A percentile compares a stretch with the other conserved stretches of the same genome.
These are phyloP conservation scores for Scenedesmus sp. DNA, from an alignment of 163 green algal genomes.

Conservation along the genomic window DNA sequence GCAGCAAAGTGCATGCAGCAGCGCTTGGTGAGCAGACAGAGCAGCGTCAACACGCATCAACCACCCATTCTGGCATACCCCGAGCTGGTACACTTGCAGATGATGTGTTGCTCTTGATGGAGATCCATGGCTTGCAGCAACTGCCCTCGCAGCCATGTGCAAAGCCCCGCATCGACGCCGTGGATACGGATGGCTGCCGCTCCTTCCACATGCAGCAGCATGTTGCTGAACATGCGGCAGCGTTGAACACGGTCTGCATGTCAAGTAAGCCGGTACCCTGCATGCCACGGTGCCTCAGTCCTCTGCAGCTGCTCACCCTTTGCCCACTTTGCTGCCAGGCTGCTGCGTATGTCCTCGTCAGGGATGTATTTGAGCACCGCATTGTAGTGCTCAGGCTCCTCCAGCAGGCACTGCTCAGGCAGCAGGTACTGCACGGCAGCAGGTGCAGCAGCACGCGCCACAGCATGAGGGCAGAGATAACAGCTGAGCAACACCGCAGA, in stretches of 20 bases:
- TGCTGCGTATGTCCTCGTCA: slow-evolving; percentile 46
- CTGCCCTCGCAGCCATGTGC: too few relatives aligned
- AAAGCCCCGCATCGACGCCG: too few relatives aligned
- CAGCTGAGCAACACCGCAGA: not conserved
- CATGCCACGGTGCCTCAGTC: not conserved
- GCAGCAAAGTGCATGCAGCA: not conserved
- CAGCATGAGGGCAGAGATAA: not conserved
- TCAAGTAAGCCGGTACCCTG: too few relatives aligned
- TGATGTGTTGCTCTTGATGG: too few relatives aligned
- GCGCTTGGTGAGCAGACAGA: not conserved
- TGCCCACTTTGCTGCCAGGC: slow-evolving; percentile 25
- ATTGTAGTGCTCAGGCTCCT: slow-evolving; percentile 69
- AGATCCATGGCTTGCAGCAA: too few relatives aligned
- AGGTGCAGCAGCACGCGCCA: too few relatives aligned
- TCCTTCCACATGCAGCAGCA: not conserved
- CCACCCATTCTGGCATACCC: too few relatives aligned
- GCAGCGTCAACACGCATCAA: too few relatives aligned
- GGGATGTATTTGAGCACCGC: slow-evolving; percentile 86
- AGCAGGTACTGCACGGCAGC: slow-evolving; percentile 61
- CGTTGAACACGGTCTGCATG: too few relatives aligned
- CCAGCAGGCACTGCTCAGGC: slow-evolving; percentile 87
- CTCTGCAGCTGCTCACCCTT: not conserved
- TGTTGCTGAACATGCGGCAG: not conserved
- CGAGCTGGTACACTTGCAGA: too few relatives aligned
- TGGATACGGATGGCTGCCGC: too few relatives aligned